Evolutionary conservation across 2,329 filamentous ascomycete species (phyloP).

Genomic region (Colletotrichum falcatum): DNA sequence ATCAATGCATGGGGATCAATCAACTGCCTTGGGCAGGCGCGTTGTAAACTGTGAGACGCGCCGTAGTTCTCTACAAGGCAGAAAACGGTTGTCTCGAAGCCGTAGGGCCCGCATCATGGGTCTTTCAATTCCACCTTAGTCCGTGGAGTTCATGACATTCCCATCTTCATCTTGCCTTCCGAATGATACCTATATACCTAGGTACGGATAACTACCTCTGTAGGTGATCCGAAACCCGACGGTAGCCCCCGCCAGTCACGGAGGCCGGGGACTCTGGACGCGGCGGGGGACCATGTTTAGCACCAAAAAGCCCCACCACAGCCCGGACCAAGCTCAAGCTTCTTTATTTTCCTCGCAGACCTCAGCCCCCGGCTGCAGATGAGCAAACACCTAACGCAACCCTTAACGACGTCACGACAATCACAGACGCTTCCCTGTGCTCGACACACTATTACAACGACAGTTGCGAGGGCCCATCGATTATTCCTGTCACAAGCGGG

Average conservation of each 20-base stretch:
- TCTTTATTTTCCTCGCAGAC: conserved; percentile 32
- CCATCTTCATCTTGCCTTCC: background rate
- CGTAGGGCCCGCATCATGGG: background rate
- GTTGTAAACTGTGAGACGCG: background rate
- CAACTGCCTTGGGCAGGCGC: background rate
- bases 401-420: conserved; percentile 25
- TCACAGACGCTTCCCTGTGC: background rate
- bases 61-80: background rate
- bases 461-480: background rate
- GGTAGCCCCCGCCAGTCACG: conserved; percentile 30
- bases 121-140: background rate
- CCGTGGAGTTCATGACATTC: background rate
- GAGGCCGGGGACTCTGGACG: conserved; percentile 6
- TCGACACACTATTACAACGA: background rate
- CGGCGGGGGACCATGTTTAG: background rate
- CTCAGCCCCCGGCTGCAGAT: background rate
- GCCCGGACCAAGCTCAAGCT: conserved; percentile 37
- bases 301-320: conserved; percentile 23
- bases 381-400: conserved; percentile 37
- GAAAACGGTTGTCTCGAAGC: background rate
- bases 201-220: too few relatives aligned
- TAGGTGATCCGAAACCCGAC: background rate
- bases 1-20: background rate
- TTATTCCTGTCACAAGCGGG: background rate
- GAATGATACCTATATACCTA: background rate